Conservation (phyloP, 495 filamentous ascomycete species). For the Neurospora pannonica region DNA sequence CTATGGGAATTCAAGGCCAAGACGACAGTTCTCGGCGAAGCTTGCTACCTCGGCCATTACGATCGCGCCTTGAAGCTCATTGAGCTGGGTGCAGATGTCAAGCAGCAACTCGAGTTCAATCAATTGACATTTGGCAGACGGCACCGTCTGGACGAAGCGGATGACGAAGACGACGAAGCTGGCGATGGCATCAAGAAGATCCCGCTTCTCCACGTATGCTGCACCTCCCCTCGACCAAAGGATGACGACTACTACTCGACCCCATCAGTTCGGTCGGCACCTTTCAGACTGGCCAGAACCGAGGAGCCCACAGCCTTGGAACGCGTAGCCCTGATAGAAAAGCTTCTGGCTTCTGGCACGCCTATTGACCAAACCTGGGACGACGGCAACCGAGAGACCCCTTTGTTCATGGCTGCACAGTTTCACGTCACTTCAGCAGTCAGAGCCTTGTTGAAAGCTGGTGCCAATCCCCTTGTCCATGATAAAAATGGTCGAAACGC, state of each 20-base stretch:
- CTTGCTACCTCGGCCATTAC: conserved; percentile 7
- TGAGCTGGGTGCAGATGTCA: conserved; percentile 6
- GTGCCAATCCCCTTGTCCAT: neutral
- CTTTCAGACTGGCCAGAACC: neutral
- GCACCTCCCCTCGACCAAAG: neutral
- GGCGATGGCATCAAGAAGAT: neutral
- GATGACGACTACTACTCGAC: neutral
- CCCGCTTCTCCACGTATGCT: neutral
- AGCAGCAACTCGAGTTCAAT: neutral
- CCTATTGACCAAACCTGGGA: neutral
- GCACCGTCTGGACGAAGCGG: neutral
- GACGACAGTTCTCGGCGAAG: conserved; percentile 5
- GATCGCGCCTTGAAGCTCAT: conserved; percentile 2
- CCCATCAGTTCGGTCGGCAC: neutral
- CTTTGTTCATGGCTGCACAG: neutral
- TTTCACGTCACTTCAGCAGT: neutral
- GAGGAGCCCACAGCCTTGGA: neutral
- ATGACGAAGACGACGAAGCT: neutral
- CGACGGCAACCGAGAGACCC: neutral
- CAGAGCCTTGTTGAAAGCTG: neutral
- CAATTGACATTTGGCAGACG: neutral
- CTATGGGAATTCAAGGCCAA: neutral
- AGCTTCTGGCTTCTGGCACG: neutral
- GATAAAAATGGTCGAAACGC: neutral
- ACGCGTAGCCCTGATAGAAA: neutral